These are phyloP conservation scores for Bruguiera parviflora DNA, from an alignment of 345 rosid genomes.

Conservation along the genomic window DNA sequence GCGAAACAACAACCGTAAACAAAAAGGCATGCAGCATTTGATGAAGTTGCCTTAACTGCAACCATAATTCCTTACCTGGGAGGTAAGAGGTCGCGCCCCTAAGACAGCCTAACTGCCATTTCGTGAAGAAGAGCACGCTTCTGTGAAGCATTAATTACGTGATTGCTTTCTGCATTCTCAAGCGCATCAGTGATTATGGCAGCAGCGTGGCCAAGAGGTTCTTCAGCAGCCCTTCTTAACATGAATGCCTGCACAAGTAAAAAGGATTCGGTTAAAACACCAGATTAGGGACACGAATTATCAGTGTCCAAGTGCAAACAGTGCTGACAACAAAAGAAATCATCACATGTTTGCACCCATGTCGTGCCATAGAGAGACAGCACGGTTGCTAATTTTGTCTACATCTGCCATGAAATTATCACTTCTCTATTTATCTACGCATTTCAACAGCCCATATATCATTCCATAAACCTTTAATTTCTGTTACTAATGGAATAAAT, in stretches of 20 bases:
- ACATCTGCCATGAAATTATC: too few species aligned
- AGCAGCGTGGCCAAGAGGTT: slow-evolving; percentile 95
- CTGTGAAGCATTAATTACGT: slow-evolving; percentile 78
- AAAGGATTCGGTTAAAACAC: neutral
- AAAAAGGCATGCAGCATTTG: neutral
- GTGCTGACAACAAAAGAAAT: neutral
- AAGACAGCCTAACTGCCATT: slow-evolving; percentile 86
- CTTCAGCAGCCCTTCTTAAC: slow-evolving; percentile 83
- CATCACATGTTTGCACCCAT: neutral
- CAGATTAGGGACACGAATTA: neutral
- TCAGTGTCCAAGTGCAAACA: neutral
- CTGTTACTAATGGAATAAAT: too few species aligned
- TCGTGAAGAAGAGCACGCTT: slow-evolving; percentile 93
- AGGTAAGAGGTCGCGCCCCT: slow-evolving; percentile 4
- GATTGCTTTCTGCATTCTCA: slow-evolving; percentile 85
- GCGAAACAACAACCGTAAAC: neutral
- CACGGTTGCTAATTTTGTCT: too few species aligned
- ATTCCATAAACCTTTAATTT: too few species aligned
- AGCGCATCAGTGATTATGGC: slow-evolving; percentile 86
- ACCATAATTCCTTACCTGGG: neutral
- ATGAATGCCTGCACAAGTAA: slow-evolving; percentile 70
- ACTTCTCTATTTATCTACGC: too few species aligned
- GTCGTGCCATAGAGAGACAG: too few species aligned
- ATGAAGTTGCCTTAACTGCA: slow-evolving; percentile 7
- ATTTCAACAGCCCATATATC: too few species aligned